These are phyloP conservation scores for Pseudonectria foliicola DNA, from an alignment of 2,329 filamentous ascomycete genomes.

Conservation along the genomic window DNA sequence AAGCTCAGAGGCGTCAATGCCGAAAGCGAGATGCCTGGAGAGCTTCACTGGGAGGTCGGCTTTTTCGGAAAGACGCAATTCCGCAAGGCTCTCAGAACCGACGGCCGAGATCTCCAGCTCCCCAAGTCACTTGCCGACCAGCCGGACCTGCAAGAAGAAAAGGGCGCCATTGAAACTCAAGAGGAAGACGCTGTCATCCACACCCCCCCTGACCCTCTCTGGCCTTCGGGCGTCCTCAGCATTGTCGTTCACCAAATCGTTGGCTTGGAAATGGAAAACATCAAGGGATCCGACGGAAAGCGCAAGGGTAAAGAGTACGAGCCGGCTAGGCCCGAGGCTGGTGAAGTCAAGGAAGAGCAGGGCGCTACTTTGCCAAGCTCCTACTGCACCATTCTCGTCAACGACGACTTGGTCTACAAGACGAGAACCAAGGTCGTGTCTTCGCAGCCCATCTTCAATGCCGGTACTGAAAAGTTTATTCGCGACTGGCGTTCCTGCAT, in stretches of 20 bases:
- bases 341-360: conserved; percentile 81
- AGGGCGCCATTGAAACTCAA: conserved; percentile 62
- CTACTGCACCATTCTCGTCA: conserved; percentile 88
- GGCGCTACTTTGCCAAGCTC: conserved; percentile 74
- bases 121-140: conserved; percentile 67
- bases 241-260: conserved; percentile 91
- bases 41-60: conserved; percentile 93
- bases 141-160: conserved; percentile 75
- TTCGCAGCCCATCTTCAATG: conserved; percentile 94
- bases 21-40: conserved; percentile 82
- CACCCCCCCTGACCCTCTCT: conserved; percentile 91
- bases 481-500: conserved; percentile 88
- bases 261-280: conserved; percentile 83
- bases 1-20: conserved; percentile 77
- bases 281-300: conserved; percentile 77
- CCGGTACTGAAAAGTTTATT: conserved; percentile 86
- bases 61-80: conserved; percentile 91
- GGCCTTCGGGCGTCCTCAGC: conserved; percentile 84
- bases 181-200: conserved; percentile 80
- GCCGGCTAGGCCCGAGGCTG: conserved; percentile 72
- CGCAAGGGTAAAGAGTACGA: conserved; percentile 82
- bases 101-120: conserved; percentile 74
- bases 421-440: conserved; percentile 92
- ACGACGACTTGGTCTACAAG: conserved; percentile 85
- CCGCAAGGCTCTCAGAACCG: conserved; percentile 73